Base-by-base conservation (phyloP, 106 monocot species). In the Chionographis japonica region DNA sequence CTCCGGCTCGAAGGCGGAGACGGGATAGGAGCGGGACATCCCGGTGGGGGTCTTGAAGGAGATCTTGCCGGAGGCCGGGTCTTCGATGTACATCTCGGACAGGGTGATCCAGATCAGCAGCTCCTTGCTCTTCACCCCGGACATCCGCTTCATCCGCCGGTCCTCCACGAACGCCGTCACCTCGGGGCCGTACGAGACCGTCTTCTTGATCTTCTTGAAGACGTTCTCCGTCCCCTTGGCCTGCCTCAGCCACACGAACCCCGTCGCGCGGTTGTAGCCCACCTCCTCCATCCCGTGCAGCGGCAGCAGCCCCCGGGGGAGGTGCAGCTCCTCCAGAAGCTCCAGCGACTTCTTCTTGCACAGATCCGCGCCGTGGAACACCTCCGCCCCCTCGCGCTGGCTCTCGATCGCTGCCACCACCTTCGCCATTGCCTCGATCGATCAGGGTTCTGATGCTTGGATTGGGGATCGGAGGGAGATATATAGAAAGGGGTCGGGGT, bases 51-150 rank as follows among this genome's bases (percentile, higher is more conserved):
- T 54, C 67, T 68, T 68, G 57, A 75, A 75, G 27, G 52, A 68
- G 68, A 75, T 75, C 61, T 68, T 68, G 39, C 16, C 50, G 14
- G 19, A 8, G 14, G 52, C 61, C 2, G 19, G 52, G 19, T 68
- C 52, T 19, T 60, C 60, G 52, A 75, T 56, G 65, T 37, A 58
- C 65, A 74, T 66, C 9, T 74, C 74, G 58, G 16, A 57, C 42
- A 74, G 49, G 17, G 74, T n/a, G 65, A 74, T 49, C 74, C 74
- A 74, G 65, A 74, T 38, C 20, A 74, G 57, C 43, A 74, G 17
- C 60, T 67, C 70, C 64, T 42, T 70, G 50, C 55, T 70, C 71
- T 77, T 77, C 42, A 71, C 77, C 40, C 77, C 77, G 11, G 64
- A 58, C 58, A 77, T 19, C 41, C 46, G 20, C 65, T 58, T 71